phyloP scores from a whole-genome alignment of 2,329 filamentous ascomycete genomes.

The Trichoderma arundinaceum region DNA sequence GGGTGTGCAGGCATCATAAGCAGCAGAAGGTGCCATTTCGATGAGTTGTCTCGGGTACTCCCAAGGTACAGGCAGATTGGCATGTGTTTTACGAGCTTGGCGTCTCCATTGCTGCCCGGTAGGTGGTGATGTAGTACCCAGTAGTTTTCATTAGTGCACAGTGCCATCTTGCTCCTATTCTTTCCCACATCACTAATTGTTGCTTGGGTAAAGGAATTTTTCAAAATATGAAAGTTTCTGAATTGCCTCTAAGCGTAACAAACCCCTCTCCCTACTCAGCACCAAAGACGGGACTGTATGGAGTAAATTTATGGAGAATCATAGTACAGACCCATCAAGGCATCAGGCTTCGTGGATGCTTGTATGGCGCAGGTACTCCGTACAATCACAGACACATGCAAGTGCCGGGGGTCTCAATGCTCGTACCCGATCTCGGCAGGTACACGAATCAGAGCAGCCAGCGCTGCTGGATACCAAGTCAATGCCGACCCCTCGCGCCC shows the following conservation, averaged over 20 bases:
- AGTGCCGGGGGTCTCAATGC: constrained; percentile 16
- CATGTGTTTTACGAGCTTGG: too few relatives aligned
- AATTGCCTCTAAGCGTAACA: too few relatives aligned
- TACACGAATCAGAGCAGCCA: constrained; percentile 27
- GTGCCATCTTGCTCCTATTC: too few relatives aligned
- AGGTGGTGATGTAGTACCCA: neutral
- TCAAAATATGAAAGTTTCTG: too few relatives aligned
- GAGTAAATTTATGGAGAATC: neutral
- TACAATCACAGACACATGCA: constrained; percentile 13
- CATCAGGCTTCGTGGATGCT: neutral
- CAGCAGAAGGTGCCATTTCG: neutral
- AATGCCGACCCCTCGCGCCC: constrained; percentile 4
- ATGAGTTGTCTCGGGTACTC: neutral
- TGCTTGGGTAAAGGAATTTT: too few relatives aligned
- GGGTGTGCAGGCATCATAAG: constrained; percentile 18
- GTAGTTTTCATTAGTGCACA: too few relatives aligned
- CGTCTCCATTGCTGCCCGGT: too few relatives aligned
- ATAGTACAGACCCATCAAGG: neutral
- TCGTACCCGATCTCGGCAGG: constrained; percentile 29
- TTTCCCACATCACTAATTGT: too few relatives aligned
- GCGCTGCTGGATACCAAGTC: neutral
- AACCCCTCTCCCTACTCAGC: too few relatives aligned
- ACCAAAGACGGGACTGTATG: too few relatives aligned
- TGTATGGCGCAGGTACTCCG: neutral
- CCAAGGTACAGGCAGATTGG: neutral